phyloP scores from a whole-genome alignment of 2,329 filamentous ascomycete species.

The Zopfia rhizophila region DNA sequence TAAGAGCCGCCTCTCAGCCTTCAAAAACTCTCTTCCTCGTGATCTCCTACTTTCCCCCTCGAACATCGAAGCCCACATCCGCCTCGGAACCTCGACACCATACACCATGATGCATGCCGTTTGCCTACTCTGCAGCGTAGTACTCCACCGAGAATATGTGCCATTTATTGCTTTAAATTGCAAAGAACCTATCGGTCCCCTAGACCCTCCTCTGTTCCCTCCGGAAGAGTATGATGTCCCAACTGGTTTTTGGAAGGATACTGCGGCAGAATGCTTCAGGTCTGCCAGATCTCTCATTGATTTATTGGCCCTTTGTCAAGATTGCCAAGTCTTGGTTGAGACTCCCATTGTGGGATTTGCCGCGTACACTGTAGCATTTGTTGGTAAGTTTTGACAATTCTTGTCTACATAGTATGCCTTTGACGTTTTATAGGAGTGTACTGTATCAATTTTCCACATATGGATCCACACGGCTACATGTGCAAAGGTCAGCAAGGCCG shows the following conservation, averaged over 20 bases:
- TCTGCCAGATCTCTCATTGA: constrained; percentile 72
- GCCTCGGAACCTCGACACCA: constrained; percentile 69
- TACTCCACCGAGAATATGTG: constrained; percentile 75
- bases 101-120: constrained; percentile 76
- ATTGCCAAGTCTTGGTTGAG: constrained; percentile 70
- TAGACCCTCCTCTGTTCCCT: constrained; percentile 68
- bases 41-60: constrained; percentile 67
- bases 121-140: constrained; percentile 71
- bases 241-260: constrained; percentile 69
- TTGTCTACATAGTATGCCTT: not conserved
- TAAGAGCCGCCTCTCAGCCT: constrained; percentile 61
- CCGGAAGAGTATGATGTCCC: constrained; percentile 59
- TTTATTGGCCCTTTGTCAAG: constrained; percentile 70
- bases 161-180: constrained; percentile 70
- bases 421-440: constrained; percentile 63
- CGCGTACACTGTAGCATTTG: constrained; percentile 73
- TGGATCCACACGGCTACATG: constrained; percentile 70
- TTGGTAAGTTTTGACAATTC: constrained; percentile 52
- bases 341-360: constrained; percentile 75
- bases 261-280: constrained; percentile 70
- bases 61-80: constrained; percentile 74
- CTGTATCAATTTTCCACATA: constrained; percentile 72
- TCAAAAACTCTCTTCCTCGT: constrained; percentile 65
- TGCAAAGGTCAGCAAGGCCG: constrained; percentile 34
- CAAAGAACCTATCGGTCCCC: constrained; percentile 63